Conservation (phyloP, 306 rosid genomes). For the Cucumis melo region DNA sequence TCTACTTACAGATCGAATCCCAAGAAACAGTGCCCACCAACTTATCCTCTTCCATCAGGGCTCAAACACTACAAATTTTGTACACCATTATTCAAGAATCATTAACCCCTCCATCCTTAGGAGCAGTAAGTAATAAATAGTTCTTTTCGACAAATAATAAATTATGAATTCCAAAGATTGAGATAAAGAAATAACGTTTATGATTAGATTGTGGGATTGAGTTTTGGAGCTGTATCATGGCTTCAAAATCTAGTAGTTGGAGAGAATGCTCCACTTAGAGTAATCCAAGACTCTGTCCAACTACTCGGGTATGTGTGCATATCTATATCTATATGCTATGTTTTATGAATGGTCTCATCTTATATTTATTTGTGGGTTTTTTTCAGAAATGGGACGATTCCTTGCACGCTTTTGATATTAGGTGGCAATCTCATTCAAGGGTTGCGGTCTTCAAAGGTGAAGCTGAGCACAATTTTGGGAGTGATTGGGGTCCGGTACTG, state of each 20-base stretch:
- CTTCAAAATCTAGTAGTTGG: constrained; percentile 49
- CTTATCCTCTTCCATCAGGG: constrained; percentile 18
- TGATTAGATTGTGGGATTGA: constrained; percentile 58
- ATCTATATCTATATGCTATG: neutral
- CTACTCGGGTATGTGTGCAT: constrained; percentile 35
- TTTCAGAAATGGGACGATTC: constrained; percentile 66
- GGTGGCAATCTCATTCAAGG: constrained; percentile 91
- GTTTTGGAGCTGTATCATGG: constrained; percentile 56
- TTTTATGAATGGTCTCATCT: too few species aligned
- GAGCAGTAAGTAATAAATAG: constrained; percentile 38
- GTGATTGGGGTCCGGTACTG: constrained; percentile 27
- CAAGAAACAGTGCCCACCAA: neutral
- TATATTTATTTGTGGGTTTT: too few species aligned
- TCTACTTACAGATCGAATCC: neutral
- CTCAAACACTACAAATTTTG: constrained; percentile 15
- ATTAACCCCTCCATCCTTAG: constrained; percentile 69
- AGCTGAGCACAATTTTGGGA: constrained; percentile 20
- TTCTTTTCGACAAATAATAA: neutral
- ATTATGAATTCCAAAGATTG: neutral
- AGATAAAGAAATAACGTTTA: neutral
- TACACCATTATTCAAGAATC: constrained; percentile 34
- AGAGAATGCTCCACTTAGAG: constrained; percentile 51
- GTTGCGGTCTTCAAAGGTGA: constrained; percentile 45
- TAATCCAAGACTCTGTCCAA: constrained; percentile 45
- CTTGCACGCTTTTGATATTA: constrained; percentile 70